Evolutionary conservation across 2,329 filamentous ascomycete genomes (phyloP), one percentile per base, ranked within the genome.

Genomic region (Diaporthe sp.): DNA sequence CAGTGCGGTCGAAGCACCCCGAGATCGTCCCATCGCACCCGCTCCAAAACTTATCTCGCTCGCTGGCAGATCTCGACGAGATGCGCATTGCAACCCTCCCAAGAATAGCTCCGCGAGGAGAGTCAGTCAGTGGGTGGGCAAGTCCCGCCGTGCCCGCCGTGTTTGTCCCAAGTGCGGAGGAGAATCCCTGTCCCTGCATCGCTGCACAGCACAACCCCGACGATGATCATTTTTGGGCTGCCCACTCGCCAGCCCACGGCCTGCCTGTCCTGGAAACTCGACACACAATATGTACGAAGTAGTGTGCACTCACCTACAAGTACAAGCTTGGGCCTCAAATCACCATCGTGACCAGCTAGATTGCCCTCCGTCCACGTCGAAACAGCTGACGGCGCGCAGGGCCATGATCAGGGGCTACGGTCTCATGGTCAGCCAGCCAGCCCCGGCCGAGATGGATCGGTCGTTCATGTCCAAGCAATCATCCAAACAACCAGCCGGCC

Each of bases 41-140:
- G 49, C 65, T 55, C 65, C 65, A 70, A 70, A 55, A 70, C 65
- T 55, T 70, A 70, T 70, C 49, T 70, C 49, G 65, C 31, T 53
- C 63, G 49, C 47, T 42, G 49, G 65, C 65, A 70, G 65, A 70
- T 70, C 65, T 42, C 65, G n/a, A 22, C 10, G 34, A 55, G 34
- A 53, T 55, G 49, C 65, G 49, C 49, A 42, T 39, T 55, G 34
- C 49, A 55, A 70, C 65, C 49, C 20, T 42, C 65, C 65, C 49
- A 70, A 55, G 65, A 70, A 55, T 70, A 55, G 65, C 47, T 70
- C 49, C 13, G 22, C 22, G 42, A 17, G 28, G 55, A 31, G 42
- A 17, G 42, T 44, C 17, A 20, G 55, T 65, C 58, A 63, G 39
- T 63, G 37, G 25, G n/a, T 20, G 53, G 28, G 37, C 25, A 15